Base-by-base conservation (phyloP, 2,329 filamentous ascomycete species). In the Dactylellina parvicollis region DNA sequence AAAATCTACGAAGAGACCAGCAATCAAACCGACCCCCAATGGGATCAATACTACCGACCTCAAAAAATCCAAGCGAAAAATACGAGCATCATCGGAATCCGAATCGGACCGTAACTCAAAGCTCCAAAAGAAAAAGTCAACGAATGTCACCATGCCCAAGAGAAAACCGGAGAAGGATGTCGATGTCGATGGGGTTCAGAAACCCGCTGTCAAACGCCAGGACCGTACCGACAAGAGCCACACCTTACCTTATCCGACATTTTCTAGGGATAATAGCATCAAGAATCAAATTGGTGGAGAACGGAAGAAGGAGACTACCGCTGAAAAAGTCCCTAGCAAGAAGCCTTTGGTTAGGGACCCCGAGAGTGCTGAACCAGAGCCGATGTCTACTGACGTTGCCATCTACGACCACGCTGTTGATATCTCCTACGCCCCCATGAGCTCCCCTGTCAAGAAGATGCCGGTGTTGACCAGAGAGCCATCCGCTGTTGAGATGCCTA, bases 321-420 rank as follows among this genome's bases (percentile, higher is more conserved):
- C 40, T 28, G n/a, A 16, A 1, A 61, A 56, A 42, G n/a, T 20
- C 20, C 20, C 22, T 20, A 30, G 14, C 26, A 61, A 46, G 22
- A 24, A 50, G 8, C 40, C 32, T 8, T 4, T 16, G 32, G 18
- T 32, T 14, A 50, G 34, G 16, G 34, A n/a, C 5, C 20, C 34
- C 49, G 47, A 71, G 28, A 47, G 18, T 18, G 10, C 34, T 10
- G 66, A 56, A 14, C 49, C 50, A 8, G 57, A 57, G 14, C 36
- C 54, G 26, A 12, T 24, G 1, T 8, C 24, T 18, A 40, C 36
- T 7, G 65, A 70, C 7, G 18, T 57, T 26, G 24, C 34, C n/a
- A 18, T 65, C 22, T 72, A 72, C 38, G 67, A 72, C 38, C 67
- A 65, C 36, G 67, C 67, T 12, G 59, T 60, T 22, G 67, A 72